These are phyloP conservation scores for Aspergillus ostianus DNA, from an alignment of 495 filamentous ascomycete genomes.

Conservation along the genomic window DNA sequence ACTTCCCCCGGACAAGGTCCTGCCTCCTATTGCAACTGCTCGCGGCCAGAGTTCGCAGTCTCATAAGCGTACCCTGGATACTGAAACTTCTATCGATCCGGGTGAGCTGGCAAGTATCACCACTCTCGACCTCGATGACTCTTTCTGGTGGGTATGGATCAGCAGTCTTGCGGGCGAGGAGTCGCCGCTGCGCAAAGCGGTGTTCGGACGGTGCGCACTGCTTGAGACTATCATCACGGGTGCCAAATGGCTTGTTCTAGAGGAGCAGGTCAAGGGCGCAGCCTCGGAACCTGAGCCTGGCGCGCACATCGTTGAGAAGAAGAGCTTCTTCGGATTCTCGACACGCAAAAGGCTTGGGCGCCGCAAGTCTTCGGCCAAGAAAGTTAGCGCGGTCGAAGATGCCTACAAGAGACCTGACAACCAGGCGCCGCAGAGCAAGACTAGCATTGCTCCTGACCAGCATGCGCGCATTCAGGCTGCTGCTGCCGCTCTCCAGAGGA, in stretches of 20 bases:
- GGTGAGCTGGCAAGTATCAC: slow-evolving; percentile 92
- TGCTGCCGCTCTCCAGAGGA: slow-evolving; percentile 73
- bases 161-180: slow-evolving; percentile 92
- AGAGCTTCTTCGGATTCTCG: slow-evolving; percentile 81
- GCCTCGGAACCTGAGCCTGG: slow-evolving; percentile 80
- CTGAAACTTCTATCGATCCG: slow-evolving; percentile 70
- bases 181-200: slow-evolving; percentile 76
- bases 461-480: slow-evolving; percentile 90
- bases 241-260: slow-evolving; percentile 87
- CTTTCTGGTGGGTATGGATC: slow-evolving; percentile 99
- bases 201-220: slow-evolving; percentile 90
- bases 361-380: slow-evolving; percentile 64
- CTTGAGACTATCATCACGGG: slow-evolving; percentile 81
- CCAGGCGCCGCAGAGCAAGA: slow-evolving; percentile 66
- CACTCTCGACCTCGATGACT: slow-evolving; percentile 83
- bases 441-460: slow-evolving; percentile 87
- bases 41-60: slow-evolving; percentile 86
- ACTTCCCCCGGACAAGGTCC: slow-evolving; percentile 85
- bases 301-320: slow-evolving; percentile 92
- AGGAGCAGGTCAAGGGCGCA: slow-evolving; percentile 95
- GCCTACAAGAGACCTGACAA: slow-evolving; percentile 48
- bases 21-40: slow-evolving; percentile 72
- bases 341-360: slow-evolving; percentile 64
- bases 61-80: slow-evolving; percentile 66
- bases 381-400: slow-evolving; percentile 47